These are phyloP conservation scores for Pascua sp. DNA, from an alignment of 1,284 basidiomycete species.

Conservation along the genomic window DNA sequence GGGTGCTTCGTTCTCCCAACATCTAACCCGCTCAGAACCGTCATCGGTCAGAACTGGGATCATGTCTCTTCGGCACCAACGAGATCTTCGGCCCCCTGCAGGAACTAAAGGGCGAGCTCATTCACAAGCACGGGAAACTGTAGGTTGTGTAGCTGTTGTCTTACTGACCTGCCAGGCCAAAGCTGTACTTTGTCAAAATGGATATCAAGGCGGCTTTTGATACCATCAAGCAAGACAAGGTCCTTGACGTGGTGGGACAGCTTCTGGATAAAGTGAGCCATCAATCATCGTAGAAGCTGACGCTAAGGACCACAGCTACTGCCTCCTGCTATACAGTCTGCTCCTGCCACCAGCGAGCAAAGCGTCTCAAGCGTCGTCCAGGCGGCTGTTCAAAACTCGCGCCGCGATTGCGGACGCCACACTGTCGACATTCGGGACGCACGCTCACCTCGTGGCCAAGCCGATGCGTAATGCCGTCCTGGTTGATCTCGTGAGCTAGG, in stretches of 20 bases:
- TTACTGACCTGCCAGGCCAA: conserved; percentile 57
- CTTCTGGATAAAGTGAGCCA: conserved; percentile 67
- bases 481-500: conserved; percentile 66
- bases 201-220: conserved; percentile 97
- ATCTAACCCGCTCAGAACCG: conserved; percentile 54
- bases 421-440: conserved; percentile 17
- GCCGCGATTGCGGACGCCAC: conserved; percentile 24
- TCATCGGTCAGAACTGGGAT: conserved; percentile 65
- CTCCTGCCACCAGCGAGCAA: conserved; percentile 40
- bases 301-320: conserved; percentile 36
- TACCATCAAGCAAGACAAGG: conserved; percentile 83
- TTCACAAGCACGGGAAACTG: conserved; percentile 56
- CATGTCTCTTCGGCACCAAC: conserved; percentile 76
- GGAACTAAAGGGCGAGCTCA: conserved; percentile 61
- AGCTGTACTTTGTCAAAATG: conserved; percentile 90
- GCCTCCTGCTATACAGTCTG: conserved; percentile 34
- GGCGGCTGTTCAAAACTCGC: conserved; percentile 36
- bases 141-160: conserved; percentile 44
- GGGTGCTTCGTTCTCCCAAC: conserved; percentile 1
- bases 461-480: conserved; percentile 75
- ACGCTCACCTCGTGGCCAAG: conserved; percentile 58
- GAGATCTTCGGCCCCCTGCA: conserved; percentile 74
- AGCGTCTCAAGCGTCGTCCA: conserved; percentile 28
- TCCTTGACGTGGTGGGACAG: conserved; percentile 71
- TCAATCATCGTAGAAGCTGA: not conserved